Base-by-base conservation (phyloP, 768 basidiomycete species). In the Pulveroboletus ravenelii region DNA sequence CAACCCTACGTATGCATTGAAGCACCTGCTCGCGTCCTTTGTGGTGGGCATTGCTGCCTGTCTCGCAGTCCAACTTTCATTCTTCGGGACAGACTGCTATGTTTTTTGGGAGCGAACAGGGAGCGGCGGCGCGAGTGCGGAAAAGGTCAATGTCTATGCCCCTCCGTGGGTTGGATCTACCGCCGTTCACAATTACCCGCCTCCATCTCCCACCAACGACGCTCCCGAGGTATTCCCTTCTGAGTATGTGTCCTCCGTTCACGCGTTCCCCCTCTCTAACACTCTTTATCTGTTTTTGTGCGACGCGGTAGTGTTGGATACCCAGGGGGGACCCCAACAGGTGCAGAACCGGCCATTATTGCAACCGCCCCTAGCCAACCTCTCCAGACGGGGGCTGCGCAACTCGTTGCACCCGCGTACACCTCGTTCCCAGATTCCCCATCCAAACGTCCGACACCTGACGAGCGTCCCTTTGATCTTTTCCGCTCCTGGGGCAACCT, bases 401-500 rank as follows among this genome's bases (percentile, higher is more conserved):
- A 81, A 41, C 78, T 90, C 40, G 73, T 89, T 29, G 67, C 66
- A n/a, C 83, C 86, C 1, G 56, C 70, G 4, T 51, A 63, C 4
- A 9, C 44, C 6, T 31, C 53, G 1, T 49, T 77, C 53, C 58
- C 58, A 17, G 60, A 65, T 38, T 36, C 47, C 32, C 5, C 41
- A 5, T 47, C 49, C 34, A 36, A 42, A 2, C 41, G 45, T 2
- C 12, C 44, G 20, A 49, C 50, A 41, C 42, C 57, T n/a, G 17
- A 10, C 4, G 66, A 70, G 15, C 65, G 65, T 32, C 50, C 71
- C 10, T 91, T 89, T 56, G 79, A 85, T 60, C 59, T 92, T 39
- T 81, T 91, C 68, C 79, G 75, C 63, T 78, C 80, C 38, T 93
- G 90, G 90, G 90, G 90, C 1, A 92, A 91, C 61, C 65, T 90